These are phyloP conservation scores for Chaetomium tenue DNA, from an alignment of 495 filamentous ascomycete genomes.

Conservation along the genomic window DNA sequence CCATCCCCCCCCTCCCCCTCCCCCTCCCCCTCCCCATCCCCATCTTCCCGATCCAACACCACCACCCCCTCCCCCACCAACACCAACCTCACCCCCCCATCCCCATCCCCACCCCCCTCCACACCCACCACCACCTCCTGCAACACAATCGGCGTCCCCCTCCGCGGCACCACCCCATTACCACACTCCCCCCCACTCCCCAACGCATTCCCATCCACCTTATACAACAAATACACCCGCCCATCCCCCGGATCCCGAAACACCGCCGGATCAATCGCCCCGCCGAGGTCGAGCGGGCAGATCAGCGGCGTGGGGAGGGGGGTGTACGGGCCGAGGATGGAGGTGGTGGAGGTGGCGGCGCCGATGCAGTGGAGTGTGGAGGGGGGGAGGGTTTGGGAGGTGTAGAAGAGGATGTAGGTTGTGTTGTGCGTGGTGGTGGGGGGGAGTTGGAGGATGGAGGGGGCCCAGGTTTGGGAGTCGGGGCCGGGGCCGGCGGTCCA, in stretches of 20 bases:
- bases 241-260: conserved; percentile 52
- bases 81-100: conserved; percentile 48
- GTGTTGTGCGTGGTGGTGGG: conserved; percentile 28
- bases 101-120: conserved; percentile 44
- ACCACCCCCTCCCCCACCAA: conserved; percentile 50
- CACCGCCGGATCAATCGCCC: conserved; percentile 58
- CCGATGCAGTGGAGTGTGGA: conserved; percentile 55
- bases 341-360: conserved; percentile 43
- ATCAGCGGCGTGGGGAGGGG: conserved; percentile 45
- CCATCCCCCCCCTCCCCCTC: conserved; percentile 9
- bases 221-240: conserved; percentile 59
- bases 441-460: conserved; percentile 42
- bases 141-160: conserved; percentile 59
- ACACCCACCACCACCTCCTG: conserved; percentile 52
- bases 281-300: conserved; percentile 53
- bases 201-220: conserved; percentile 61
- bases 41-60: conserved; percentile 54
- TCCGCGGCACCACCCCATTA: conserved; percentile 50
- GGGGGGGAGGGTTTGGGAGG: conserved; percentile 42
- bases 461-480: conserved; percentile 48
- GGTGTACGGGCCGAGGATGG: conserved; percentile 52
- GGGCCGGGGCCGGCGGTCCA: conserved; percentile 32
- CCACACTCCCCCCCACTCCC: conserved; percentile 58
- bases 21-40: conserved; percentile 36
- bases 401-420: conserved; percentile 61